Base-by-base conservation (phyloP, 2,329 filamentous ascomycete genomes). In the Fusarium newnesense region DNA sequence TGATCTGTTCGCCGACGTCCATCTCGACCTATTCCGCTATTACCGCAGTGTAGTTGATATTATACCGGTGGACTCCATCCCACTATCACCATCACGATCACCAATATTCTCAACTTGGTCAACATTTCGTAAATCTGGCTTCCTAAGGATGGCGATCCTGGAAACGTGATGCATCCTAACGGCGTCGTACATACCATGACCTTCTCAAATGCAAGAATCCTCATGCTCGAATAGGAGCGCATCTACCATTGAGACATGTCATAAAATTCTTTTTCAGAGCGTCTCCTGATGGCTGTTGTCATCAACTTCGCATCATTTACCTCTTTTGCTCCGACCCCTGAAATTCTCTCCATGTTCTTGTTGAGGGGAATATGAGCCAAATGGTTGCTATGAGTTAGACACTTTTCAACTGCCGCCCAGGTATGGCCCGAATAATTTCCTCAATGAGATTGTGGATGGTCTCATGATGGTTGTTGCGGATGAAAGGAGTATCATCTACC, bases 61-160 rank as follows among this genome's bases (percentile, higher is more conserved):
- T 28, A 16, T 24, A 4, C 30, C 21, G 24, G 21, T 15, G 16
- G 5, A 7, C 11, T 13, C 18, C 21, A 18, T 18, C 9, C 15
- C 0, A 9, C 19, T 9, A 16, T 12, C 18, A 12, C 2, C 4
- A 8, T 21, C 2, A 16, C n/a, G 9, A 37, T 37, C 12, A 21
- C 28, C 9, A 28, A 36, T 21, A 0, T 21, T 1, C 5, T 7
- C n/a, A 37, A 28, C 24, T 3, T 21, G 3, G 5, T 4, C 2
- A 18, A 12, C 4, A 24, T 24, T 24, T 24, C 24, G 24, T 24
- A 24, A 24, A 24, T 24, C 24, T 4, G 3, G 24, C 24, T 24
- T 3, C 3, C 24, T 24, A 3, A 24, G 24, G 9, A 26, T 37
- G 34, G 16, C 9, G 24, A 37, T 37, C 50, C 50, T 8, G 4